These are phyloP conservation scores for Beauveria varroae DNA, from an alignment of 2,329 filamentous ascomycete genomes.

Conservation along the genomic window DNA sequence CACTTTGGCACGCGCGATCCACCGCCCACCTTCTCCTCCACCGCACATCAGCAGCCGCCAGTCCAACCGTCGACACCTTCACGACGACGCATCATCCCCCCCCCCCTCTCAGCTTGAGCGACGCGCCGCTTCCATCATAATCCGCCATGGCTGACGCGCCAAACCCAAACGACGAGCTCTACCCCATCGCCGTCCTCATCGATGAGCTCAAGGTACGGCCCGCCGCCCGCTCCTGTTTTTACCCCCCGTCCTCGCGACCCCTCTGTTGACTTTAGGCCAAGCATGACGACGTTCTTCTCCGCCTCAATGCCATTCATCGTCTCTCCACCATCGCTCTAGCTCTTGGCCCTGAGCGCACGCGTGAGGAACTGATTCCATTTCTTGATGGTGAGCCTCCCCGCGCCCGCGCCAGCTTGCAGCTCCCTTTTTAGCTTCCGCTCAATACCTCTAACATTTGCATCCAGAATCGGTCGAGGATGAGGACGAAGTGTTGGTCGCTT, in stretches of 20 bases:
- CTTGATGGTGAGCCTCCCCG: conserved; percentile 73
- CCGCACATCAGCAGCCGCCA: conserved; percentile 10
- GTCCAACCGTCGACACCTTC: conserved; percentile 6
- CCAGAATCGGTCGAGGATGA: conserved; percentile 98
- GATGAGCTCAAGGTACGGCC: conserved; percentile 89
- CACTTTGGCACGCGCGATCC: conserved; percentile 21
- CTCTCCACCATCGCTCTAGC: conserved; percentile 97
- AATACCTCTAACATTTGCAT: conserved; percentile 15
- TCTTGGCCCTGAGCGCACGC: conserved; percentile 88
- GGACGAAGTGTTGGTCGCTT: conserved; percentile 92
- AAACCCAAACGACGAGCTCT: conserved; percentile 95
- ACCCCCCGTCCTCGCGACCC: conserved; percentile 16
- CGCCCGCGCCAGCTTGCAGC: conserved; percentile 14
- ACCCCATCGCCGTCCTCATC: conserved; percentile 98
- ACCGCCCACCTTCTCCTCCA: conserved; percentile 16
- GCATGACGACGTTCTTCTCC: conserved; percentile 97
- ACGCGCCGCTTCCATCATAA: conserved; percentile 15
- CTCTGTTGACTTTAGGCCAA: conserved; percentile 34
- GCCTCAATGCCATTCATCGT: conserved; percentile 96
- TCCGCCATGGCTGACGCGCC: conserved; percentile 79
- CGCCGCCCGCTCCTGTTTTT: conserved; percentile 7
- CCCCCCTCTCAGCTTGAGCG: conserved; percentile 1
- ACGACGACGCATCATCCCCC: conserved; percentile 1
- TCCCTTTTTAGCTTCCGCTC: conserved; percentile 13
- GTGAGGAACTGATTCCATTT: conserved; percentile 97